Evolutionary conservation across 805 yeast species (phyloP), one percentile per base, ranked within the genome.

Genomic region (Starmerella sirachaensis): DNA sequence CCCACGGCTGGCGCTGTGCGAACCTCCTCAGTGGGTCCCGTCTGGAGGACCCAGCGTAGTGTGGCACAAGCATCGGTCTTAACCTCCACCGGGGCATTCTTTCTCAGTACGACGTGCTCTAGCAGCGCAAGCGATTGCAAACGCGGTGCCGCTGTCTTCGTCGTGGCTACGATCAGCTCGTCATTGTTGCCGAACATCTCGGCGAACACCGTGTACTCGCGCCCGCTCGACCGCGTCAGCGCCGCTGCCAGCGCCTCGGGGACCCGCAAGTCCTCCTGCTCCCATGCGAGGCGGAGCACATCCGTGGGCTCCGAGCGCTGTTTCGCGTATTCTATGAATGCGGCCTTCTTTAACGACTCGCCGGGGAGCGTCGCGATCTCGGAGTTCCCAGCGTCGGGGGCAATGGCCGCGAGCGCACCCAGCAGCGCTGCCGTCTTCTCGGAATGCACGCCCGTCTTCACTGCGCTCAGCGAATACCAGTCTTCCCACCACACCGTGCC

Each of bases 61-160:
- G 40, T 33, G 18, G 37, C 32, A 16, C 38, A 28, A 2, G 44
- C 44, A 6, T 40, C 44, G 3, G 33, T n/a, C n/a, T n/a, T 5
- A 17, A 22, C 18, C 12, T n/a, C n/a, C 6, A 22, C n/a, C 18
- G 23, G 13, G n/a, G n/a, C n/a, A n/a, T n/a, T n/a, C n/a, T n/a
- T n/a, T n/a, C 4, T 5, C 7, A 12, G 19, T 14, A 21, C 11
- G 9, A 22, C 26, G 6, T 18, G 34, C 14, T 11, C 27, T 19
- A 31, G 18, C 34, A 14, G 21, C 8, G n/a, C 13, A 7, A 17
- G 13, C 30, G 14, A 33, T n/a, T 17, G n/a, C 16, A 21, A 22
- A 16, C 12, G 22, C 35, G 11, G 23, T 18, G 24, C 17, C 14
- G 11, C 40, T 29, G 26, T 34, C 34, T 36, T 28, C 16, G 32